Conservation (phyloP, 768 basidiomycete genomes). For the Hemileccinum impolitum region DNA sequence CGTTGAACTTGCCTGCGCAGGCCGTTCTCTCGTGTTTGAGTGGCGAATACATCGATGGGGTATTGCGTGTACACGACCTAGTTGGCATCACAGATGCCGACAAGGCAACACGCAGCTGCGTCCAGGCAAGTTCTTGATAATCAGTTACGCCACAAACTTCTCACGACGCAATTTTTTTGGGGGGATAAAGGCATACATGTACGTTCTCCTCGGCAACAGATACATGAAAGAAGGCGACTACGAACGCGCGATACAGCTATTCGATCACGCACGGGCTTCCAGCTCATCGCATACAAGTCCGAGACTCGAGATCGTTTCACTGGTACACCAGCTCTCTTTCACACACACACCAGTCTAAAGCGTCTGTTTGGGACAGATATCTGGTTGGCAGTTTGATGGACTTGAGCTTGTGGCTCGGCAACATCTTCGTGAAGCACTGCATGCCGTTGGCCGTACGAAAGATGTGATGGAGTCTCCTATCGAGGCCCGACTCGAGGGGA, state of each 20-base stretch:
- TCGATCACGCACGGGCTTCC: neutral
- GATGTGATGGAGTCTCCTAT: neutral
- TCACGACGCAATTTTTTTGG: neutral
- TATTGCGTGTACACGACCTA: neutral
- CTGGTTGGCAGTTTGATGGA: slow-evolving; percentile 5
- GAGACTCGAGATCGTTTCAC: neutral
- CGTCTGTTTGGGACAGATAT: neutral
- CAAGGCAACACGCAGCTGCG: neutral
- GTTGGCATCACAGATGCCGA: neutral
- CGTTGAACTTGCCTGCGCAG: neutral
- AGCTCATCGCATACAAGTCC: neutral
- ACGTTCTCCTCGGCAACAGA: slow-evolving; percentile 3
- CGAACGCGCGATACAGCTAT: slow-evolving; percentile 2
- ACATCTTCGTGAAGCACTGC: neutral
- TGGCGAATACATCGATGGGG: slow-evolving; percentile 1
- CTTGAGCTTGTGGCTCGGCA: neutral
- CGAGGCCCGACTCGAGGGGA: too few species aligned
- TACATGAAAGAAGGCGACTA: slow-evolving; percentile 3
- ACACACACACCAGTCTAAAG: neutral
- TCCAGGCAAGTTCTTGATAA: neutral
- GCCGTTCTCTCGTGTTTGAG: slow-evolving; percentile 2
- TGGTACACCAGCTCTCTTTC: neutral
- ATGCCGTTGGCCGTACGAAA: neutral
- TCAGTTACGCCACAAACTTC: neutral
- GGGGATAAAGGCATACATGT: slow-evolving; percentile 9